Evolutionary conservation across 2,329 filamentous ascomycete genomes (phyloP).

Genomic region (Colletotrichum tofieldiae): DNA sequence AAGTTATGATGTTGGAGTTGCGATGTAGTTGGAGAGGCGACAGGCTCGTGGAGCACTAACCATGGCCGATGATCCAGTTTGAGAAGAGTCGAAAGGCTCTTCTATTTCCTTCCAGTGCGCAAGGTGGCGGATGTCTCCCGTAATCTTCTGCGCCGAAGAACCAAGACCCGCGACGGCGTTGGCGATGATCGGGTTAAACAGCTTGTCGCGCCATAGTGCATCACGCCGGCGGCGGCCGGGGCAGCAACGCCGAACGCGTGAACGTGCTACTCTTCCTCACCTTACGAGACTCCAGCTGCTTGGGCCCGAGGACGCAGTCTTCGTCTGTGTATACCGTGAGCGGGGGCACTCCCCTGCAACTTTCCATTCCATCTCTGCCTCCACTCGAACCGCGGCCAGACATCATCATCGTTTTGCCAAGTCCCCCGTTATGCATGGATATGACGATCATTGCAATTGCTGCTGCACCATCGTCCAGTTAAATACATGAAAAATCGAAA

Average conservation of each 20-base stretch:
- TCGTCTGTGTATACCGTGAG: neutral
- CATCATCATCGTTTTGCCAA: constrained; percentile 17
- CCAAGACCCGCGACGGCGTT: neutral
- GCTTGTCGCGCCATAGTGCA: neutral
- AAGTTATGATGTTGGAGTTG: no score
- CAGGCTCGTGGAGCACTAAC: neutral
- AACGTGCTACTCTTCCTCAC: constrained; percentile 53
- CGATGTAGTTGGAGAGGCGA: no score
- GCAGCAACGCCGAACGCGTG: neutral
- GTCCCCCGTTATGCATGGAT: neutral
- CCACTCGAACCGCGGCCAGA: constrained; percentile 16
- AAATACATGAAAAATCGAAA: neutral
- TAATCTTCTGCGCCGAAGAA: neutral
- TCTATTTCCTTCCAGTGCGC: neutral
- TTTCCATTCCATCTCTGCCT: constrained; percentile 7
- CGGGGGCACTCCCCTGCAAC: constrained; percentile 1
- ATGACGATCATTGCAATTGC: constrained; percentile 2
- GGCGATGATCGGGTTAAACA: neutral
- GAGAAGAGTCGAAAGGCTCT: neutral
- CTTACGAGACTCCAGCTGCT: neutral
- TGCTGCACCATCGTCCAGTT: neutral
- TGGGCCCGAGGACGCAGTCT: neutral
- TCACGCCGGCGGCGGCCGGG: no score
- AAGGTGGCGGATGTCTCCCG: neutral
- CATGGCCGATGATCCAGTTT: neutral